Evolutionary conservation across 306 rosid genomes (phyloP).

Genomic region (Erythrophleum fordii): DNA sequence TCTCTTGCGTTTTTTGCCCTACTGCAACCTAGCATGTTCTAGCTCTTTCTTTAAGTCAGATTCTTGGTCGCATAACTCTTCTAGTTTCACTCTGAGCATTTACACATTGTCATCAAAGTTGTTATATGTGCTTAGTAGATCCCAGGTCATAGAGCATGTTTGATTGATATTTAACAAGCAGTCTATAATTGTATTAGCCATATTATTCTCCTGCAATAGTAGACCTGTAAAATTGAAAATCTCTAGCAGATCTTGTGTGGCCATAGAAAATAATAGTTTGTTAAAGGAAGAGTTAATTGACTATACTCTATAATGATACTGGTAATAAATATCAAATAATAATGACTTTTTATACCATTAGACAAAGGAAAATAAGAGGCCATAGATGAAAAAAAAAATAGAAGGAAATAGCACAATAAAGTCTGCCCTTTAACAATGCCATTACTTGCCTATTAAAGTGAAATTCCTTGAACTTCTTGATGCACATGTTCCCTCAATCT

Average conservation of each 20-base stretch:
- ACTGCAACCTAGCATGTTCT: constrained; percentile 32
- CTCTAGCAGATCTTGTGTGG: background rate
- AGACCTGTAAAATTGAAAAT: background rate
- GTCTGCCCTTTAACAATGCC: background rate
- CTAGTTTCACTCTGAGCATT: constrained; percentile 35
- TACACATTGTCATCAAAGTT: constrained; percentile 18
- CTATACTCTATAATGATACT: no score
- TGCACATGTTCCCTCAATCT: background rate
- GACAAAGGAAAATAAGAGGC: no score
- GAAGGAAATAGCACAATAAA: background rate
- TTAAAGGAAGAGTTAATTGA: no score
- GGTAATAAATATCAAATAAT: no score
- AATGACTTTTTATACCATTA: no score
- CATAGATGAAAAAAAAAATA: background rate
- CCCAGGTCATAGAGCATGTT: constrained; percentile 13
- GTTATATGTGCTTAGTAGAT: constrained; percentile 6
- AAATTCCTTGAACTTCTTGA: background rate
- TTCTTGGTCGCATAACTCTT: constrained; percentile 41
- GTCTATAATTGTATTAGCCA: constrained; percentile 28
- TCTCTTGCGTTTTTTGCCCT: constrained; percentile 32
- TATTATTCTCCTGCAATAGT: constrained; percentile 25
- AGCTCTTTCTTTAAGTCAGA: constrained; percentile 38
- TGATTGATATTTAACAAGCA: constrained; percentile 15
- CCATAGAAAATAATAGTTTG: background rate
- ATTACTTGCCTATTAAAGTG: background rate